phyloP scores from a whole-genome alignment of 768 basidiomycete genomes.

The Saitozyma podzolica region DNA sequence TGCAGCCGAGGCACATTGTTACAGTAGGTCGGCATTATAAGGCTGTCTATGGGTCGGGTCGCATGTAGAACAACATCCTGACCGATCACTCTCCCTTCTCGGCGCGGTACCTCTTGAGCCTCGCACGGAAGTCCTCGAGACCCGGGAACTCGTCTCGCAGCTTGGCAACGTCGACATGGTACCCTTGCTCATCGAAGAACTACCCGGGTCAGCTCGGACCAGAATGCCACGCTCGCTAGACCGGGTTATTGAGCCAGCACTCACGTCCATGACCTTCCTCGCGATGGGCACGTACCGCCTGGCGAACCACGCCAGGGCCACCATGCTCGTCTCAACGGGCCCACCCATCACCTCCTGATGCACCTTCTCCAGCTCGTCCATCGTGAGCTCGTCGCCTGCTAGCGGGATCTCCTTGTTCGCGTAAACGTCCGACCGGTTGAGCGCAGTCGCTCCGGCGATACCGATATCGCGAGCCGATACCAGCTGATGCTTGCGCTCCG shows the following conservation, averaged over 20 bases:
- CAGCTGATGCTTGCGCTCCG: conserved; percentile 25
- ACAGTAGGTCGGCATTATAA: too few species aligned
- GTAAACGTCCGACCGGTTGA: conserved; percentile 13
- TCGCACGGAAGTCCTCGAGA: conserved; percentile 18
- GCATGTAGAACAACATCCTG: too few species aligned
- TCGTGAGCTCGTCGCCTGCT: conserved; percentile 17
- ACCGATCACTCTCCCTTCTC: too few species aligned
- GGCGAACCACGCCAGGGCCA: conserved; percentile 19
- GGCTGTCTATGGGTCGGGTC: too few species aligned
- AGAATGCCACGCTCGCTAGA: too few species aligned
- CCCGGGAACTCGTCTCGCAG: conserved; percentile 17
- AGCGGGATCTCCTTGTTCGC: conserved; percentile 15
- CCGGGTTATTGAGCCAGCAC: too few species aligned
- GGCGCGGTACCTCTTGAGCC: too few species aligned
- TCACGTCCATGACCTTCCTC: conserved; percentile 13
- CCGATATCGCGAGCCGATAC: conserved; percentile 27
- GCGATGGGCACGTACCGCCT: conserved; percentile 6
- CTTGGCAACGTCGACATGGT: conserved; percentile 19
- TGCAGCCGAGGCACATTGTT: too few species aligned
- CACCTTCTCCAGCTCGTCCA: not conserved
- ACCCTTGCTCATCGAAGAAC: conserved; percentile 30
- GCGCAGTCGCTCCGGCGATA: conserved; percentile 18
- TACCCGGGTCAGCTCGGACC: conserved; percentile 15
- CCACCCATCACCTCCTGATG: conserved; percentile 19
- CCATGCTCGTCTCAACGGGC: conserved; percentile 7